Evolutionary conservation across 192 early-diverging fungal genomes (phyloP), one percentile per base, ranked within the genome.

Genomic region (Coemansia furcata): DNA sequence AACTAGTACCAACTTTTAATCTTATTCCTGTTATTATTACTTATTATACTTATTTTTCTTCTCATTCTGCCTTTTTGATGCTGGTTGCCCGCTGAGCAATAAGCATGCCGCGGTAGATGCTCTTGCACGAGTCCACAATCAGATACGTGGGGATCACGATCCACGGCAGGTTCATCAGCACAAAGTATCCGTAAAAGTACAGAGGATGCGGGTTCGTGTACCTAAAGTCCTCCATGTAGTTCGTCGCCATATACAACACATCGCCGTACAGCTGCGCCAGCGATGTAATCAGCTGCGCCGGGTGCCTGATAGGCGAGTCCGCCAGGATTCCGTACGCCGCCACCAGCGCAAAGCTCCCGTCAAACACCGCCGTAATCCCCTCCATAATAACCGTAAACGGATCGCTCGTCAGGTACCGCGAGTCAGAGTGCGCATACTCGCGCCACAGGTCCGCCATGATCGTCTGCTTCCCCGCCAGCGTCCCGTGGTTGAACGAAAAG

Each of bases 181-280:
- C 85, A 85, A 98, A 96, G 87, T 98, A 98, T 60, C 91, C 86
- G 84, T 88, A 95, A 69, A 90, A 95, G 84, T 98, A 95, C 74
- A 86, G 83, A 9, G 93, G 87, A 65, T 89, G 84, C 6, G 93
- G 91, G 65, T 87, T 84, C 62, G 86, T 88, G 75, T 89, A 84
- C 26, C 82, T 82, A 44, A 83, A 86, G 21, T 88, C 89, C 75
- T 94, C 87, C 46, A 89, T 83, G 43, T 77, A 76, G 50, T 88
- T 87, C 14, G 92, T 93, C 14, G 83, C 49, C 73, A 91, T 92
- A 75, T 98, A 98, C 40, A 96, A 77, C 0, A 92, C 84, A 65
- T 91, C 88, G 39, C 93, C 92, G 74, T 93, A 94, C 30, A 96
- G 65, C 72, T 98, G 92, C 40, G 83, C 85, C 23, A 93, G 64